Conservation (phyloP, 352 stramenopile species). For the Pythium dissimile region DNA sequence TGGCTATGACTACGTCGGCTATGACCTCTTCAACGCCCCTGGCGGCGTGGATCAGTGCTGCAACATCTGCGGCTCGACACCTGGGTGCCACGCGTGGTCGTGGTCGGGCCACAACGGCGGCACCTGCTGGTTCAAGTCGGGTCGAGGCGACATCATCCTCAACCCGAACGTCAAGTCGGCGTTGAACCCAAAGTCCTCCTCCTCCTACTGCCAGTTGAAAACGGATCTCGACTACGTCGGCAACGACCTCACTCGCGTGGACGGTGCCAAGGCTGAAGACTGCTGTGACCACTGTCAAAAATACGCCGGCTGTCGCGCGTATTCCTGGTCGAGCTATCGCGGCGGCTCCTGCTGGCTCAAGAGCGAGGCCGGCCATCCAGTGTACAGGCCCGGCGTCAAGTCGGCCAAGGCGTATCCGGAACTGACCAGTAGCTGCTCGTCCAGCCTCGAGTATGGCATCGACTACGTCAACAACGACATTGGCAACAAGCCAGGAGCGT, state of each 20-base stretch:
- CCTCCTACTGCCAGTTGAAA: neutral
- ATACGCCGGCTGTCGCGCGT: conserved; percentile 39
- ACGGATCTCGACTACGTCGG: neutral
- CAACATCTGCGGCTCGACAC: conserved; percentile 22
- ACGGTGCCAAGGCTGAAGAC: neutral
- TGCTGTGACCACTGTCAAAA: conserved; percentile 36
- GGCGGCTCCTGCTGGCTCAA: conserved; percentile 45
- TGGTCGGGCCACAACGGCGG: conserved; percentile 23
- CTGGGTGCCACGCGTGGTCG: conserved; percentile 4
- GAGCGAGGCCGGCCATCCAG: conserved; percentile 2
- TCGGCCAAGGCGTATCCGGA: conserved; percentile 11
- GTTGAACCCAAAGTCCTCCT: neutral
- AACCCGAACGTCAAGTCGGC: conserved; percentile 14
- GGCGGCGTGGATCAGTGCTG: conserved; percentile 23
- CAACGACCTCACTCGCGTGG: conserved; percentile 5
- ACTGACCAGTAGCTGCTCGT: neutral
- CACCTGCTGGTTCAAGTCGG: conserved; percentile 18
- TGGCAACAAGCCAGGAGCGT: neutral
- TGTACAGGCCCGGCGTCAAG: conserved; percentile 6
- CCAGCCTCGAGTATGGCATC: neutral
- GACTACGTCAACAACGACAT: conserved; percentile 11
- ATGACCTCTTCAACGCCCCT: conserved; percentile 14
- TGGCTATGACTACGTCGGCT: conserved; percentile 24
- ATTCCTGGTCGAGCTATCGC: conserved; percentile 50
- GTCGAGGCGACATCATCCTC: neutral